A percentile compares a stretch with the other conserved stretches of the same genome.
Conservation (phyloP, 2,329 filamentous ascomycete species). For the Corinectria fuckeliana region DNA sequence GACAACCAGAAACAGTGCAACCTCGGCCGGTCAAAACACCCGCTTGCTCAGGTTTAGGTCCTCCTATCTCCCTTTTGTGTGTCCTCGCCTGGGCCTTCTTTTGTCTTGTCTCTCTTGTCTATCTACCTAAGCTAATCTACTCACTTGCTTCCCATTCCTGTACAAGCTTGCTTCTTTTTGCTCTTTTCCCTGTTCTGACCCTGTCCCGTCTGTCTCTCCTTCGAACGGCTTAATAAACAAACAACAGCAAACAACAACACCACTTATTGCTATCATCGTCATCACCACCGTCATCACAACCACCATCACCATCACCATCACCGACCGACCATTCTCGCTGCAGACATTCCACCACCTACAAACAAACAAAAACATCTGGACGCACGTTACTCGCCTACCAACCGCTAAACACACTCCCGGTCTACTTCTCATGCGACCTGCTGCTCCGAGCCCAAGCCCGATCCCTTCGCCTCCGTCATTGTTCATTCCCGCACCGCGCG, state of each 20-base stretch:
- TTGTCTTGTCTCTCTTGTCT: background rate
- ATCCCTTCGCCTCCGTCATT: background rate
- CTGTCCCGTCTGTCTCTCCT: background rate
- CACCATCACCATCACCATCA: background rate
- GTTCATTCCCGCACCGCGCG: conserved; percentile 7
- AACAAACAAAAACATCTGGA: background rate
- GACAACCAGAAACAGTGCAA: background rate
- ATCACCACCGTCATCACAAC: background rate
- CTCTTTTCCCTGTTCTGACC: conserved; percentile 8
- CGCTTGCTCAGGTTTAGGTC: background rate
- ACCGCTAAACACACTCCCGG: background rate
- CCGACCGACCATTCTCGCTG: background rate
- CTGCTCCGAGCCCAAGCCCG: background rate
- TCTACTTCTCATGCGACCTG: conserved; percentile 11
- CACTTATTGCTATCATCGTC: conserved; percentile 12
- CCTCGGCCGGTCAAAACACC: conserved; percentile 7
- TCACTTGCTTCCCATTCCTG: background rate
- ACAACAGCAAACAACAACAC: background rate
- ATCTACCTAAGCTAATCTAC: background rate
- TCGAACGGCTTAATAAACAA: conserved; percentile 17
- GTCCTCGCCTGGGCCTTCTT: background rate
- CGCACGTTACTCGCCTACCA: background rate
- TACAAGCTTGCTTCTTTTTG: conserved; percentile 20
- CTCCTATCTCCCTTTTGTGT: background rate
- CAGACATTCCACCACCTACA: background rate